Evolutionary conservation across 371 early-diverging fungal species (phyloP).

Genomic region (Apophysomyces sp.): DNA sequence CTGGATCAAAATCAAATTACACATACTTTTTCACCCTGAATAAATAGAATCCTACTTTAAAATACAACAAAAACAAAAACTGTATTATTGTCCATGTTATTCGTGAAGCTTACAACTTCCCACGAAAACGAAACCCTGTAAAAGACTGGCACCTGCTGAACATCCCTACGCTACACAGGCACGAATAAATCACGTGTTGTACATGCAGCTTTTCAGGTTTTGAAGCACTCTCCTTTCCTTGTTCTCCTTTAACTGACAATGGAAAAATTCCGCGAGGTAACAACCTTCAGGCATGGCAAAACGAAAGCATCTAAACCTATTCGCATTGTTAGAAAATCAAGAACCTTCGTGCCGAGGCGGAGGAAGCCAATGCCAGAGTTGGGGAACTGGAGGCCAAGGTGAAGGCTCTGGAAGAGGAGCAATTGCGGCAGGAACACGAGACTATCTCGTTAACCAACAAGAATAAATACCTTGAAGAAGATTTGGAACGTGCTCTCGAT

Average conservation of each 20-base stretch:
- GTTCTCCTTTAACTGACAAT: constrained; percentile 18
- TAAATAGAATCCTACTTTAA: no score
- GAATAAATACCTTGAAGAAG: constrained; percentile 60
- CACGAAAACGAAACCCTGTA: no score
- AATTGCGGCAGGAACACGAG: constrained; percentile 71
- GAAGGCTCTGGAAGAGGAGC: constrained; percentile 56
- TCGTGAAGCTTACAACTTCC: no score
- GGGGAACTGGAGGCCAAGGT: constrained; percentile 59
- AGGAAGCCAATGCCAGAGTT: constrained; percentile 64
- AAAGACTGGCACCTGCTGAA: no score
- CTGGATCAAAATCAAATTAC: no score
- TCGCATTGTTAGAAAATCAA: constrained; percentile 60
- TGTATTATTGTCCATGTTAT: no score
- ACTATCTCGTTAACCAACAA: constrained; percentile 67
- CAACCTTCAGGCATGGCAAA: background rate
- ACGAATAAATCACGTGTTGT: no score
- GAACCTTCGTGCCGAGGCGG: constrained; percentile 67
- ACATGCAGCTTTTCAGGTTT: no score
- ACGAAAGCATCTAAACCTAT: background rate
- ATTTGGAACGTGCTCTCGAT: constrained; percentile 61
- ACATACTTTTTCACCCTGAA: no score
- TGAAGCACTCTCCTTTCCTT: constrained; percentile 5
- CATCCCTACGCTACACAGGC: no score
- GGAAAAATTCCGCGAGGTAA: constrained; percentile 46
- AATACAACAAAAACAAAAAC: no score